Percentiles rank a stretch among this genome's conserved stretches.
These are phyloP conservation scores for Kodamaea ohmeri DNA, from an alignment of 1,139 yeast genomes.

Conservation along the genomic window DNA sequence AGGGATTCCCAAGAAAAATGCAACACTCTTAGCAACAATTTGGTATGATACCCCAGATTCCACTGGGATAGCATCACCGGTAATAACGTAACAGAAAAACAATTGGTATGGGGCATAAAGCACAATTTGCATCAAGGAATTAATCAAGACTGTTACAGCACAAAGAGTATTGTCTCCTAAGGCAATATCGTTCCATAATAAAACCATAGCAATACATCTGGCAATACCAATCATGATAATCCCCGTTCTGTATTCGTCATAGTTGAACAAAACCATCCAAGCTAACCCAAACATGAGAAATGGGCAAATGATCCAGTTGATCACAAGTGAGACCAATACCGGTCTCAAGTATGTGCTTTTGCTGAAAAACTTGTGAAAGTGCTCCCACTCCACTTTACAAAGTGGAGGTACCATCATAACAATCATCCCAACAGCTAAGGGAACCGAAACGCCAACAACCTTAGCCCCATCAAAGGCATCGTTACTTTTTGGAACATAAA, in stretches of 20 bases:
- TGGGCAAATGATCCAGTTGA: conserved; percentile 61
- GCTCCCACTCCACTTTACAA: conserved; percentile 54
- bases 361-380: conserved; percentile 17
- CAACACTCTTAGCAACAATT: background rate
- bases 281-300: conserved; percentile 56
- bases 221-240: conserved; percentile 60
- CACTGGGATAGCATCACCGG: conserved; percentile 20
- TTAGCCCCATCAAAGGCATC: conserved; percentile 29
- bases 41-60: conserved; percentile 11
- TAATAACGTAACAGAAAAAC: conserved; percentile 43
- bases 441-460: conserved; percentile 35
- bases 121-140: conserved; percentile 51
- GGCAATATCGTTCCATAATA: conserved; percentile 60
- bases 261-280: conserved; percentile 52
- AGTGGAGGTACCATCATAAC: conserved; percentile 61
- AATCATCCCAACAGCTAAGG: conserved; percentile 52
- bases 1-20: background rate
- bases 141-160: conserved; percentile 51
- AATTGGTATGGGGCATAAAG: conserved; percentile 54
- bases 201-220: conserved; percentile 63
- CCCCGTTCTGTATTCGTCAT: conserved; percentile 50
- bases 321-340: conserved; percentile 38
- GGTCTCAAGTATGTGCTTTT: conserved; percentile 27
- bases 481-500: no score
- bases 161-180: conserved; percentile 52